Evolutionary conservation across 164 flowering plant genomes (phyloP).

Genomic region (Dillenia suffruticosa): DNA sequence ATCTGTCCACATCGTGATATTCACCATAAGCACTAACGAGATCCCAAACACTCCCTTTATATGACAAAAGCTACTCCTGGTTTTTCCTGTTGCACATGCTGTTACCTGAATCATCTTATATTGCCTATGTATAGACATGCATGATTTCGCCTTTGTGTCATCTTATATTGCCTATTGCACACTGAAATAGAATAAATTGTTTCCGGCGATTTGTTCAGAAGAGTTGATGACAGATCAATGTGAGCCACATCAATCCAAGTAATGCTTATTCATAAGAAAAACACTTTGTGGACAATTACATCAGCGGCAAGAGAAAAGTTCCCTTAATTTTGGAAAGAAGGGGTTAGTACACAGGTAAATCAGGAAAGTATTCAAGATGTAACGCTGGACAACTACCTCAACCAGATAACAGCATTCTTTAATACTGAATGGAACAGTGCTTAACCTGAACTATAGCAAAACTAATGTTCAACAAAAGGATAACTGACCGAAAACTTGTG

Average conservation of each 20-base stretch:
- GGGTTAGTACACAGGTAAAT: not conserved
- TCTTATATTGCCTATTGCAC: not conserved
- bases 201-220: constrained; percentile 64
- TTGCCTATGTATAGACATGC: too few relatives aligned
- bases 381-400: constrained; percentile 23
- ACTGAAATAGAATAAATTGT: constrained; percentile 10
- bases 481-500: not conserved
- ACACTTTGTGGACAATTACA: too few relatives aligned
- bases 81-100: too few relatives aligned
- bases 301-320: too few relatives aligned
- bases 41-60: too few relatives aligned
- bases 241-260: constrained; percentile 17
- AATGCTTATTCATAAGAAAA: too few relatives aligned
- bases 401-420: constrained; percentile 29
- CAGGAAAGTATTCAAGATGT: not conserved
- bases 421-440: constrained; percentile 20
- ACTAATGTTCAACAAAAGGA: not conserved
- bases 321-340: constrained; percentile 26
- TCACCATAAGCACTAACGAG: too few relatives aligned
- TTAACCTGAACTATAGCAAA: constrained; percentile 14
- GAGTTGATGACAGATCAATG: constrained; percentile 84
- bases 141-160: too few relatives aligned
- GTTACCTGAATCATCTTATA: too few relatives aligned
- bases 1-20: too few relatives aligned
- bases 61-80: too few relatives aligned